Evolutionary conservation across 768 basidiomycete genomes (phyloP).

Genomic region (Suillus tomentosus): DNA sequence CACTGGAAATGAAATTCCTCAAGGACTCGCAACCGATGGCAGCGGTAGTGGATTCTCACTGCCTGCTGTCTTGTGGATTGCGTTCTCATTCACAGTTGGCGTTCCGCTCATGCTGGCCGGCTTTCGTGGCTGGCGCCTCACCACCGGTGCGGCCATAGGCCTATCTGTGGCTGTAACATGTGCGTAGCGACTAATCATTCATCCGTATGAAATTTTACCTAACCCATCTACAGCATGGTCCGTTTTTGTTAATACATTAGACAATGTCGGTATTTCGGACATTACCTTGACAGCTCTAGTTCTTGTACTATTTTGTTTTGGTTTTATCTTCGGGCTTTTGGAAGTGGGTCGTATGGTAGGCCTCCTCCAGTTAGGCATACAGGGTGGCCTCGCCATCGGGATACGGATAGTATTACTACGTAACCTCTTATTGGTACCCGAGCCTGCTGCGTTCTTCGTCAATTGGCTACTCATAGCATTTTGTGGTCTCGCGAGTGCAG

Average conservation of each 20-base stretch:
- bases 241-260: conserved; percentile 58
- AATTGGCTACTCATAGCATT: conserved; percentile 58
- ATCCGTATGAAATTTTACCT: background rate
- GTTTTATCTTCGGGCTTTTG: conserved; percentile 56
- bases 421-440: conserved; percentile 47
- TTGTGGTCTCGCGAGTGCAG: conserved; percentile 44
- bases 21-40: conserved; percentile 61
- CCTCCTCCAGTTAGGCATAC: conserved; percentile 46
- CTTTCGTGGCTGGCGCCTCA: conserved; percentile 56
- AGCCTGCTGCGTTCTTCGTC: conserved; percentile 35
- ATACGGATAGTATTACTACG: conserved; percentile 55
- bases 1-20: conserved; percentile 47
- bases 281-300: conserved; percentile 50
- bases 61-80: conserved; percentile 60
- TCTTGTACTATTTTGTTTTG: conserved; percentile 50
- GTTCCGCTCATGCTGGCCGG: conserved; percentile 56
- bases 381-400: conserved; percentile 60
- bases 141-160: conserved; percentile 56
- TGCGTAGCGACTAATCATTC: conserved; percentile 27
- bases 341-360: conserved; percentile 51
- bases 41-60: conserved; percentile 49
- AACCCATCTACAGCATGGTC: conserved; percentile 52
- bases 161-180: conserved; percentile 49
- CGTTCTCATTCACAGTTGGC: conserved; percentile 53
- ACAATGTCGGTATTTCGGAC: conserved; percentile 52